A percentile compares a stretch with the other conserved stretches of the same genome.
Evolutionary conservation across 2,329 filamentous ascomycete genomes (phyloP).

Genomic region (Colletotrichum karsti): DNA sequence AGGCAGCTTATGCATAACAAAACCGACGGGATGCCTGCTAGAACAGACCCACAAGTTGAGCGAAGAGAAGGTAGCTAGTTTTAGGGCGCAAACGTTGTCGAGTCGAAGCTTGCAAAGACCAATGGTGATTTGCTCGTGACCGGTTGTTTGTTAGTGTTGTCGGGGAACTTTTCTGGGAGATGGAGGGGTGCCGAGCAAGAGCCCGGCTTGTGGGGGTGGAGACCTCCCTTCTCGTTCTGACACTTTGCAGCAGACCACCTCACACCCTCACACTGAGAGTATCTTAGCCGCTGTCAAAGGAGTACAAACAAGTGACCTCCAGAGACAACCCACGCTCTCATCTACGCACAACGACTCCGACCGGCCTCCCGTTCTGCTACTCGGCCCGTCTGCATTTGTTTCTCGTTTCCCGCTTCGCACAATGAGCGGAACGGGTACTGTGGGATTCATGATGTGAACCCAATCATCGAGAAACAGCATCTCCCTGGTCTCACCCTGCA

Average conservation of each 20-base stretch:
- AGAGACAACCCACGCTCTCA: neutral
- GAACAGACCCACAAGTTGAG: neutral
- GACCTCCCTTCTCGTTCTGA: neutral
- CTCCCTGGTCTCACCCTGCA: no score
- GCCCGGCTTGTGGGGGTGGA: conserved; percentile 23
- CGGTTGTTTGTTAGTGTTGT: neutral
- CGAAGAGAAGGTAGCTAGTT: neutral
- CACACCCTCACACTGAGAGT: no score
- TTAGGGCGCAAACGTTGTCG: neutral
- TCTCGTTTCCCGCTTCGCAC: no score
- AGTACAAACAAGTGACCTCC: neutral
- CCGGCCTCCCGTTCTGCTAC: neutral
- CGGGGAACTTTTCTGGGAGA: neutral
- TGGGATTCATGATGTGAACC: no score
- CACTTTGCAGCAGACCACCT: neutral
- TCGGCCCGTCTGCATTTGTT: neutral
- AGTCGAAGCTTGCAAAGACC: neutral
- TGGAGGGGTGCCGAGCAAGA: neutral
- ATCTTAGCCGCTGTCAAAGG: neutral
- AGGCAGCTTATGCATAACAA: neutral
- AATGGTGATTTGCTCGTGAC: neutral
- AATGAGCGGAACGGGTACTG: no score
- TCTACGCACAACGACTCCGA: neutral
- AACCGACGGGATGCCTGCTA: neutral
- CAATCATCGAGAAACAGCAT: no score